Evolutionary conservation across 495 filamentous ascomycete genomes (phyloP), one percentile per base, ranked within the genome.

Genomic region (Penicillium canariense): DNA sequence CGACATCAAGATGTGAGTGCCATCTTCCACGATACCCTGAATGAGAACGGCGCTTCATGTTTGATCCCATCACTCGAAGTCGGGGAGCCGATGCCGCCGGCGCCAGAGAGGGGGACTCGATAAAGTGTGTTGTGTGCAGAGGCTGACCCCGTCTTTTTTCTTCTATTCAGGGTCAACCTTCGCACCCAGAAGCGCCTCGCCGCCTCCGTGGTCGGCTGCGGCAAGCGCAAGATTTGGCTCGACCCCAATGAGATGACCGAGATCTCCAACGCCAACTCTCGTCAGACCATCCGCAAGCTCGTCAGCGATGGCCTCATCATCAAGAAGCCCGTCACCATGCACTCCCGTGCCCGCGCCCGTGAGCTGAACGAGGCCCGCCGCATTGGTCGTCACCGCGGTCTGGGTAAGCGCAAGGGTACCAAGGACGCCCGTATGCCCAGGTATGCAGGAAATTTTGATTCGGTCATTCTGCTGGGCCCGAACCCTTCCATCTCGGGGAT

Each of bases 401-500:
- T 96, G 80, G 94, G 94, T 87, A 99, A 99, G 90, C 89, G 94
- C 77, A 97, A 97, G 92, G 94, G 94, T 96, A 97, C 94, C 73
- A 90, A 90, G 76, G 91, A 99, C 75, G 93, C 94, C 75, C 89
- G 94, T 83, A 99, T 99, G 94, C 94, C 94, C 69, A 88, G 86
- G 90, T 96, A 89, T 73, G 88, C 56, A 64, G 31, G 34, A 50
- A 22, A 11, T 27, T n/a, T 25, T 27, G 22, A 27, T 27, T 23
- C 40, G 40, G 27, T 14, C 9, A 18, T 10, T 39, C 17, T 39
- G 17, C 35, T 39, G 35, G 35, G 12, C 17, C 17, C 35, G 35
- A 39, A 39, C 2, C 15, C 14, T 0, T 39, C 35, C 15, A 39
- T 18, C 22, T 39, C 35, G 15, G 45, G 45, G 30, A 35, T 31